Conservation (phyloP, 768 basidiomycete genomes). For the Guyanaporus albipodus region DNA sequence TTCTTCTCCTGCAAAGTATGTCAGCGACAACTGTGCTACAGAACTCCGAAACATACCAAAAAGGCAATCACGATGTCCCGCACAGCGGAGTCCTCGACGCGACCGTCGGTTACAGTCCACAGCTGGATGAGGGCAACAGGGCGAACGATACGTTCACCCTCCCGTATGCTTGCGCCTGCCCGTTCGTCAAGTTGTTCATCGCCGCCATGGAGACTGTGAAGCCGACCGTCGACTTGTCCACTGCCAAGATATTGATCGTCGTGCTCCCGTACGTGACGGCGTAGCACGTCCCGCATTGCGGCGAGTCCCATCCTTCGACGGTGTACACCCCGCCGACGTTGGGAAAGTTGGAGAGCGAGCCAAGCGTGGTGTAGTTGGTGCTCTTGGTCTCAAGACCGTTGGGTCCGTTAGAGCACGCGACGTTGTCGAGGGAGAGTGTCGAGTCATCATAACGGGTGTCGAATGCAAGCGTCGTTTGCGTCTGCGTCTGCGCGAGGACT, state of each 20-base stretch:
- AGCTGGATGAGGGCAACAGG: neutral
- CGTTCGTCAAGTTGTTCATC: constrained; percentile 24
- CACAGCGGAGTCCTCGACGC: no score
- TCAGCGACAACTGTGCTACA: no score
- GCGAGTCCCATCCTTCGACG: constrained; percentile 20
- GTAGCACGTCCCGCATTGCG: constrained; percentile 32
- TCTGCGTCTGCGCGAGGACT: constrained; percentile 19
- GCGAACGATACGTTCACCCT: constrained; percentile 18
- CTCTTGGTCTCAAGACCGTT: constrained; percentile 35
- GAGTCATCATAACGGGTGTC: constrained; percentile 36
- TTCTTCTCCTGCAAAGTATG: no score
- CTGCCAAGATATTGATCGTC: constrained; percentile 49
- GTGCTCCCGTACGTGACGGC: constrained; percentile 24
- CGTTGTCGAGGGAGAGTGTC: constrained; percentile 22
- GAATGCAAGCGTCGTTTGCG: constrained; percentile 30
- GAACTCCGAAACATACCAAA: no score
- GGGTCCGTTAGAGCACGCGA: constrained; percentile 38
- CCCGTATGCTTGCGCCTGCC: constrained; percentile 10
- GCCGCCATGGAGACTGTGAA: constrained; percentile 35
- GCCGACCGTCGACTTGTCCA: constrained; percentile 45
- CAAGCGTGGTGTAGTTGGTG: constrained; percentile 31
- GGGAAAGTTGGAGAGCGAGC: constrained; percentile 37
- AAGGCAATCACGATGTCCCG: no score
- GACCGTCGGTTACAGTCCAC: constrained; percentile 3
- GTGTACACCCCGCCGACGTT: constrained; percentile 31